phyloP scores from a whole-genome alignment of 2,329 filamentous ascomycete species.

The Podosphaera aphanis region DNA sequence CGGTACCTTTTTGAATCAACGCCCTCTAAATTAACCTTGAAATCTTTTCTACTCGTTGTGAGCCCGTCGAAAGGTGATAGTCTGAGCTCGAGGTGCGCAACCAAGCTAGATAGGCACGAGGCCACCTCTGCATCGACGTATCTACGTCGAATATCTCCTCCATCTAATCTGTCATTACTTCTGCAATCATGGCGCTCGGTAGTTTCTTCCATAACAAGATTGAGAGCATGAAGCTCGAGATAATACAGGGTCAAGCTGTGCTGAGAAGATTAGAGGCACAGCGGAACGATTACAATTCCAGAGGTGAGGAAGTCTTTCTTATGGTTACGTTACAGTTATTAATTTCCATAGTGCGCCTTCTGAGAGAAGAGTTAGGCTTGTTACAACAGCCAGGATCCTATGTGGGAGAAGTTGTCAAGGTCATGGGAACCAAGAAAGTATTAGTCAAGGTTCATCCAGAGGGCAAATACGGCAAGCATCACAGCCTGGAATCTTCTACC shows the following conservation, averaged over 20 bases:
- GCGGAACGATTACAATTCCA: slow-evolving; percentile 96
- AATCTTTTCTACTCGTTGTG: too few relatives aligned
- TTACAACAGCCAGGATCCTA: slow-evolving; percentile 95
- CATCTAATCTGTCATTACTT: neutral
- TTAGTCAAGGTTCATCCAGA: slow-evolving; percentile 97
- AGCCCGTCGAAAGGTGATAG: too few relatives aligned
- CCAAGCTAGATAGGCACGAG: too few relatives aligned
- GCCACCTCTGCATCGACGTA: too few relatives aligned
- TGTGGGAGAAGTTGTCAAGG: slow-evolving; percentile 98
- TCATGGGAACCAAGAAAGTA: slow-evolving; percentile 98
- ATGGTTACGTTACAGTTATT: neutral
- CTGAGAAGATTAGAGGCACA: slow-evolving; percentile 88
- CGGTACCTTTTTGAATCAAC: too few relatives aligned
- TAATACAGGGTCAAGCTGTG: slow-evolving; percentile 93
- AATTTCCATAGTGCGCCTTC: slow-evolving; percentile 43
- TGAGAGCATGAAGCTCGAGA: slow-evolving; percentile 99
- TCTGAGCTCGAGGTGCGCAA: too few relatives aligned
- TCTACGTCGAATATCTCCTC: too few relatives aligned
- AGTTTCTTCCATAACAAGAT: slow-evolving; percentile 99
- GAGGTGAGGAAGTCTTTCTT: slow-evolving; percentile 20
- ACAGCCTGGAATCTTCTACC: neutral
- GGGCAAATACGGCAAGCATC: slow-evolving; percentile 79
- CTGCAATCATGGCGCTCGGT: slow-evolving; percentile 74
- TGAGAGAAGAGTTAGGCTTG: slow-evolving; percentile 85
- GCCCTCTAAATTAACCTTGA: too few relatives aligned